These are phyloP conservation scores for Podaxis sp. DNA, from an alignment of 768 basidiomycete species.

Conservation along the genomic window DNA sequence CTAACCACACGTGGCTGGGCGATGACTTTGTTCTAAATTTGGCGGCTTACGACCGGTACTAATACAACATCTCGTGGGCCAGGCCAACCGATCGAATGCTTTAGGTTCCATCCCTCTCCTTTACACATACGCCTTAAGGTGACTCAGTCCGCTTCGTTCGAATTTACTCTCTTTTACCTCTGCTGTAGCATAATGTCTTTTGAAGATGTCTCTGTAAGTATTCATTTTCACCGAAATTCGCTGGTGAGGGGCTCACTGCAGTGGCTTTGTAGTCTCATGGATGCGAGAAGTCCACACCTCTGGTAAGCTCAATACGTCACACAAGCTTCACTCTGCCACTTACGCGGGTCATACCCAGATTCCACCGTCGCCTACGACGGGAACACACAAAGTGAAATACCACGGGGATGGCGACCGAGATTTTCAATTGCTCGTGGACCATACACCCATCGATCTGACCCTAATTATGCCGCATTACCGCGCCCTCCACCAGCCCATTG, in stretches of 20 bases:
- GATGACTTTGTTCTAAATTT: conserved; percentile 13
- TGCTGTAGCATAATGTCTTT: conserved; percentile 13
- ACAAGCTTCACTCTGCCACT: neutral
- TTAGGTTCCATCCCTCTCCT: neutral
- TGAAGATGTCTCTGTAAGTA: conserved; percentile 9
- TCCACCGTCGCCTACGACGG: conserved; percentile 30
- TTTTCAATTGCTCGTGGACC: conserved; percentile 54
- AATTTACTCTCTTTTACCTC: neutral
- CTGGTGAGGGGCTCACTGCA: conserved; percentile 10
- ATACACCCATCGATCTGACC: conserved; percentile 58
- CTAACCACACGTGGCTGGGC: conserved; percentile 9
- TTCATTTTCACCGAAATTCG: neutral
- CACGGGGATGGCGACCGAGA: conserved; percentile 63
- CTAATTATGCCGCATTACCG: conserved; percentile 79
- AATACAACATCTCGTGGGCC: conserved; percentile 4
- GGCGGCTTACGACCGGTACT: conserved; percentile 8
- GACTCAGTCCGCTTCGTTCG: neutral
- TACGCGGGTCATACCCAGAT: conserved; percentile 16
- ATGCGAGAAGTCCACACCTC: conserved; percentile 24
- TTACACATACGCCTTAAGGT: neutral
- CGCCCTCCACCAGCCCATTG: conserved; percentile 68
- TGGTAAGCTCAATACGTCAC: conserved; percentile 19
- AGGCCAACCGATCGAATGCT: conserved; percentile 9
- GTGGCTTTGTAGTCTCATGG: conserved; percentile 19
- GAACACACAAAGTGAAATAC: conserved; percentile 68